Conservation (phyloP, 1,139 yeast species). For the Debaryomyces fabryi region DNA sequence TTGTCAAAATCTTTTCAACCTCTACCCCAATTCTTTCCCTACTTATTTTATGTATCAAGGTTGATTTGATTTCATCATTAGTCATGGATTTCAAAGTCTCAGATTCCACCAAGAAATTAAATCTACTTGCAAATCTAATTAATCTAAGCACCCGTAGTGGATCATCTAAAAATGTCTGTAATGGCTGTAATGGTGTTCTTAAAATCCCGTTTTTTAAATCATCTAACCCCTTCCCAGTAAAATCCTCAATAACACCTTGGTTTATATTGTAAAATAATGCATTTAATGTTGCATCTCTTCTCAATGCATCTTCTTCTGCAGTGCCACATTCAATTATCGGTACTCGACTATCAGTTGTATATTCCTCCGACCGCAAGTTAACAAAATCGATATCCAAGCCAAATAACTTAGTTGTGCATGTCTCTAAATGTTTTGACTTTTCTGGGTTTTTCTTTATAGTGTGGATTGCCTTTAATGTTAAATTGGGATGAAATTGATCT, state of each 20-base stretch:
- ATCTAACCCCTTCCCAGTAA: constrained; percentile 70
- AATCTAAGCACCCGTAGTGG: constrained; percentile 87
- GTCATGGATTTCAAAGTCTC: constrained; percentile 70
- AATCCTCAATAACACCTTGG: constrained; percentile 73
- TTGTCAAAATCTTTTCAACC: constrained; percentile 69
- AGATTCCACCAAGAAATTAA: constrained; percentile 64
- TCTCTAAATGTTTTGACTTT: constrained; percentile 92
- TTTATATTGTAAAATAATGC: constrained; percentile 86
- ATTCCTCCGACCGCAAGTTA: constrained; percentile 83
- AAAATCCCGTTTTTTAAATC: constrained; percentile 73
- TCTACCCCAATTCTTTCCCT: constrained; percentile 92
- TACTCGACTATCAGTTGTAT: constrained; percentile 78
- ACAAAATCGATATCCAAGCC: constrained; percentile 90
- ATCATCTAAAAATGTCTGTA: constrained; percentile 86
- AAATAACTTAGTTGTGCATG: constrained; percentile 86
- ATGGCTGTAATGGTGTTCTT: constrained; percentile 85
- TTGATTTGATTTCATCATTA: constrained; percentile 54
- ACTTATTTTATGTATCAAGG: constrained; percentile 74
- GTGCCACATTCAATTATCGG: constrained; percentile 83
- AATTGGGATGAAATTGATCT: constrained; percentile 40
- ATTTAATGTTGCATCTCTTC: constrained; percentile 93
- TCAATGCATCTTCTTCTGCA: constrained; percentile 84
- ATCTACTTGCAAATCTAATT: constrained; percentile 82
- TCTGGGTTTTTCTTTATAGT: constrained; percentile 92
- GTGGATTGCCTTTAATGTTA: constrained; percentile 59